Percentiles rank a stretch among this genome's conserved stretches.
Evolutionary conservation across 108 stramenopile genomes (phyloP).

Genomic region (Schizochytrium sp.): DNA sequence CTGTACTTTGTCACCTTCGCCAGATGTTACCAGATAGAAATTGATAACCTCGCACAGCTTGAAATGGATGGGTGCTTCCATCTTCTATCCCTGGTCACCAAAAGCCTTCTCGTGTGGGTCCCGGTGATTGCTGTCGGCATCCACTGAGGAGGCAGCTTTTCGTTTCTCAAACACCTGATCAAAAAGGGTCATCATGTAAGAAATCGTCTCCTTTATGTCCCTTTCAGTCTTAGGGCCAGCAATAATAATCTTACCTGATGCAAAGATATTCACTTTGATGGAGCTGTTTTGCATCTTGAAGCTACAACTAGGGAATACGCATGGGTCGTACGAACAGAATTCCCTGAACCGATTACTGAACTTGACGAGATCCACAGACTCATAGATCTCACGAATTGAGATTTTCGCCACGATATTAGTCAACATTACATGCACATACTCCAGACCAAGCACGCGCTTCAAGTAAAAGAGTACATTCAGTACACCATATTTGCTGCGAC

Average conservation of each 20-base stretch:
- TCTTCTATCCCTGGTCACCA: too few relatives aligned
- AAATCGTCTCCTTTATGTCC: neutral
- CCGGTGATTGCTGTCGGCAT: too few relatives aligned
- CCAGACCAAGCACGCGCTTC: neutral
- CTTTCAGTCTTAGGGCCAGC: neutral
- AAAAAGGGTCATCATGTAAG: neutral
- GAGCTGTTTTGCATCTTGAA: neutral
- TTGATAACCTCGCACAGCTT: too few relatives aligned
- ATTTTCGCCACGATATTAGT: neutral
- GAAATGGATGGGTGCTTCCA: too few relatives aligned
- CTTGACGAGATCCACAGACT: neutral
- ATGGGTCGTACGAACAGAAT: neutral
- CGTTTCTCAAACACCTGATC: neutral
- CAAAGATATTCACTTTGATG: constrained; percentile 2
- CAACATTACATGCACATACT: neutral
- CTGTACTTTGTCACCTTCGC: too few relatives aligned
- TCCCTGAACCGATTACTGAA: neutral
- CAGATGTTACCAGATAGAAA: too few relatives aligned
- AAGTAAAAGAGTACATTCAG: neutral
- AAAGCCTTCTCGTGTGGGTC: too few relatives aligned
- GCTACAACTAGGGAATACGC: constrained; percentile 6
- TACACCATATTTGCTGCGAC: neutral
- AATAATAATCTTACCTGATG: neutral
- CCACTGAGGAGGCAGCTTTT: too few relatives aligned
- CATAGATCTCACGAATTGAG: neutral